phyloP scores from a whole-genome alignment of 305 asterid genomes.

The Vinca major region DNA sequence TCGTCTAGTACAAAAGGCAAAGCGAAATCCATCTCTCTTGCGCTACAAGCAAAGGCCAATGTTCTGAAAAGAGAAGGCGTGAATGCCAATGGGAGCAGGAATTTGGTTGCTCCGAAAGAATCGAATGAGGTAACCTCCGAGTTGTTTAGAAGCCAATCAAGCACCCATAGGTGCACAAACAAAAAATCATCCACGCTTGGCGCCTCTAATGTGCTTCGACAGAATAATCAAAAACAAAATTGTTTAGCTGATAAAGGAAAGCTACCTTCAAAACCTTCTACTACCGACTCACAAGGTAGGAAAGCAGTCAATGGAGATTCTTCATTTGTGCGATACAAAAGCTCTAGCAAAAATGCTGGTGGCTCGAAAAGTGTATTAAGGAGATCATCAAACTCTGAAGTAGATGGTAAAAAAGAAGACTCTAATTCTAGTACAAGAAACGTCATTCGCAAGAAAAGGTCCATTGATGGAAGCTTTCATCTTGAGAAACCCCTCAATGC shows the following conservation, averaged over 20 bases:
- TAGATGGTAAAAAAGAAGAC: conserved; percentile 36
- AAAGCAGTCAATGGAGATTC: conserved; percentile 36
- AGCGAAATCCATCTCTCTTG: conserved; percentile 75
- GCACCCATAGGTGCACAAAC: conserved; percentile 30
- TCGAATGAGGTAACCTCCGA: conserved; percentile 28
- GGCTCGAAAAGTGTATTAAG: conserved; percentile 43
- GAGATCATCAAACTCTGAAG: conserved; percentile 36
- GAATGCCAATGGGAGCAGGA: conserved; percentile 22
- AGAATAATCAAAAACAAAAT: conserved; percentile 84
- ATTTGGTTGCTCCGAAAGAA: conserved; percentile 30
- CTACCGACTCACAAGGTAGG: conserved; percentile 34
- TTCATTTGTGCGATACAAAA: conserved; percentile 35
- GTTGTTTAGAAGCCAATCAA: conserved; percentile 36
- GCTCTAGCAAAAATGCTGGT: conserved; percentile 33
- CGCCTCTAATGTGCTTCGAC: conserved; percentile 48
- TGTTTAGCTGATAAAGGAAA: conserved; percentile 42
- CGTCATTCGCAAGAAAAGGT: conserved; percentile 51
- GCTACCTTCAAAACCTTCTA: conserved; percentile 28
- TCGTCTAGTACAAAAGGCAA: conserved; percentile 27
- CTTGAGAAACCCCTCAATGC: conserved; percentile 32
- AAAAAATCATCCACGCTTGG: conserved; percentile 37
- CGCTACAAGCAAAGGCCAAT: conserved; percentile 84
- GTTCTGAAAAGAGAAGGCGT: conserved; percentile 71
- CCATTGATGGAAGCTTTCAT: conserved; percentile 54
- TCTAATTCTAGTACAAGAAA: conserved; percentile 35